phyloP scores from a whole-genome alignment of 805 yeast species.

The Metschnikowia chrysomelidarum region DNA sequence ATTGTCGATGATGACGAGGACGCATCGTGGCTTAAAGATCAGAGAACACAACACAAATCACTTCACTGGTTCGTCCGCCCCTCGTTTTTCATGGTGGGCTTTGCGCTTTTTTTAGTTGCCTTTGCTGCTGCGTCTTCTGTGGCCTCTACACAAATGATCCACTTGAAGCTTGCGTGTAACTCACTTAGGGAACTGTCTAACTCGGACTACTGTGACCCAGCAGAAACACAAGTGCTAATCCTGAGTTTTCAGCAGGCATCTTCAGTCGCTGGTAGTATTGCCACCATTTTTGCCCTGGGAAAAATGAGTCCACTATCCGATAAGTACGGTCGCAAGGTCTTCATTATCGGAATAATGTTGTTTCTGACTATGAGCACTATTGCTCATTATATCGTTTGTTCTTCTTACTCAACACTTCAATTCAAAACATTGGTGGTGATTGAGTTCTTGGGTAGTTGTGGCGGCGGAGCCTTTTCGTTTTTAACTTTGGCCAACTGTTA shows the following conservation, averaged over 20 bases:
- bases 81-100: conserved; percentile 46
- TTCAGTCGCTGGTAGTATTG: conserved; percentile 40
- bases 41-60: neutral
- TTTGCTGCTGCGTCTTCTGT: conserved; percentile 38
- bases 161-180: conserved; percentile 30
- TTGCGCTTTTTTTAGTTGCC: conserved; percentile 40
- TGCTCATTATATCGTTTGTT: conserved; percentile 24
- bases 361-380: conserved; percentile 21
- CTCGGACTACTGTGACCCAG: conserved; percentile 28
- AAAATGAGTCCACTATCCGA: conserved; percentile 42
- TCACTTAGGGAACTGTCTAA: conserved; percentile 13
- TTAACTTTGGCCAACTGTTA: conserved; percentile 64
- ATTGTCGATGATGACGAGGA: conserved; percentile 2
- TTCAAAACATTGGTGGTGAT: conserved; percentile 40
- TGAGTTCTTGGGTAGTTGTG: conserved; percentile 44
- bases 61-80: conserved; percentile 32
- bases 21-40: conserved; percentile 4
- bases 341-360: conserved; percentile 22
- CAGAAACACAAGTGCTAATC: conserved; percentile 34
- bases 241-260: conserved; percentile 49
- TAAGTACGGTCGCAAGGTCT: conserved; percentile 34
- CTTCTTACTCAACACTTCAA: conserved; percentile 27
- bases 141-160: conserved; percentile 40
- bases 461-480: conserved; percentile 61
- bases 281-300: conserved; percentile 52